Evolutionary conservation across 352 stramenopile genomes (phyloP).

Genomic region (Globisporangium iwayamae): DNA sequence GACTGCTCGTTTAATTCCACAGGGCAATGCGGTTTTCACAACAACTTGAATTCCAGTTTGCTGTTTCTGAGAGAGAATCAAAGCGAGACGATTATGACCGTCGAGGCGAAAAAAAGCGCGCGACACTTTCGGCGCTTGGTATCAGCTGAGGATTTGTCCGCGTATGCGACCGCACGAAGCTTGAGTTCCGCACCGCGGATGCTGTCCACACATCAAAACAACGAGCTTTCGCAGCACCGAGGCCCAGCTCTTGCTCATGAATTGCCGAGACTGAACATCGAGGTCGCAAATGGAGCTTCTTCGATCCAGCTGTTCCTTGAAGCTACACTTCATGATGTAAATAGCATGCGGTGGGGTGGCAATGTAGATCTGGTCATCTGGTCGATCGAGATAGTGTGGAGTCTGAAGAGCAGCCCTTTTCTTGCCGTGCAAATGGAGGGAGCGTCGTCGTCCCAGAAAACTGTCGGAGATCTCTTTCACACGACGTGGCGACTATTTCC

Average conservation of each 20-base stretch:
- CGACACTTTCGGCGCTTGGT: slow-evolving; percentile 16
- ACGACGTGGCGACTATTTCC: slow-evolving; percentile 24
- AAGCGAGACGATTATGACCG: slow-evolving; percentile 14
- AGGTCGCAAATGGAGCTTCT: background rate
- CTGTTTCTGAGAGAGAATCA: slow-evolving; percentile 26
- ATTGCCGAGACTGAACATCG: background rate
- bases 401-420: slow-evolving; percentile 5
- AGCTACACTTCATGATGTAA: slow-evolving; percentile 19
- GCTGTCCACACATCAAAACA: background rate
- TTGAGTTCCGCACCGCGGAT: background rate
- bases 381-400: slow-evolving; percentile 22
- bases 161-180: background rate
- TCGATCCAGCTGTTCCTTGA: slow-evolving; percentile 11
- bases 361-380: slow-evolving; percentile 9
- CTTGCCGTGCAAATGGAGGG: slow-evolving; percentile 18
- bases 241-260: background rate
- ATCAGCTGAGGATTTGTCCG: background rate
- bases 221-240: background rate
- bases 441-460: slow-evolving; percentile 9
- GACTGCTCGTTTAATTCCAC: slow-evolving; percentile 25
- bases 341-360: background rate
- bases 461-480: slow-evolving; percentile 5
- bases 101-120: slow-evolving; percentile 10
- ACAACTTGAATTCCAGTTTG: slow-evolving; percentile 21
- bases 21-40: slow-evolving; percentile 31